A percentile compares a stretch with the other conserved stretches of the same genome.
phyloP scores from a whole-genome alignment of 352 stramenopile species.

The Phytophthora pistaciae region DNA sequence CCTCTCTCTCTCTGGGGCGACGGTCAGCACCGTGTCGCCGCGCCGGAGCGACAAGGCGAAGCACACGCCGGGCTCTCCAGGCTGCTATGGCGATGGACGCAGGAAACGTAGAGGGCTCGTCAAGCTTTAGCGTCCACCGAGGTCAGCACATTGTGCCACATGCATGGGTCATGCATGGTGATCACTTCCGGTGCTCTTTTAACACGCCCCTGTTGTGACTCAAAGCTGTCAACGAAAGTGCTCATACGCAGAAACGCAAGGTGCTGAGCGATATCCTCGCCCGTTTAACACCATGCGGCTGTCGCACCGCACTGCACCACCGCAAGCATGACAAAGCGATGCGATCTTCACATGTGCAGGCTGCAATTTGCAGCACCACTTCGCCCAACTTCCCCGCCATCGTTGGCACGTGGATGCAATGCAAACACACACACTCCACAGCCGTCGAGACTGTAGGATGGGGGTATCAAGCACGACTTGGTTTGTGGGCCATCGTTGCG shows the following conservation, averaged over 20 bases:
- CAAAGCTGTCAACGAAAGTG: constrained; percentile 24
- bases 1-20: background rate
- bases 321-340: constrained; percentile 5
- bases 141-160: background rate
- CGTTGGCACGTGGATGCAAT: constrained; percentile 13
- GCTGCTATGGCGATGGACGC: background rate
- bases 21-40: background rate
- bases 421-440: background rate
- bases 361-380: background rate
- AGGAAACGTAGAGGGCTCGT: background rate
- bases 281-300: constrained; percentile 7
- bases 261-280: constrained; percentile 10
- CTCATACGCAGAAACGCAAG: constrained; percentile 28
- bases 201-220: background rate
- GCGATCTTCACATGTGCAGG: background rate
- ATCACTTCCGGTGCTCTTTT: background rate
- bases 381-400: background rate
- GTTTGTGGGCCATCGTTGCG: background rate
- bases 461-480: background rate
- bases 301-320: constrained; percentile 4
- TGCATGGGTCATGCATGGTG: background rate
- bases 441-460: background rate
- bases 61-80: background rate
- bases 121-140: background rate
- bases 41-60: background rate